These are phyloP conservation scores for Lactarius pseudohatsudake DNA, from an alignment of 768 basidiomycete species.

Conservation along the genomic window DNA sequence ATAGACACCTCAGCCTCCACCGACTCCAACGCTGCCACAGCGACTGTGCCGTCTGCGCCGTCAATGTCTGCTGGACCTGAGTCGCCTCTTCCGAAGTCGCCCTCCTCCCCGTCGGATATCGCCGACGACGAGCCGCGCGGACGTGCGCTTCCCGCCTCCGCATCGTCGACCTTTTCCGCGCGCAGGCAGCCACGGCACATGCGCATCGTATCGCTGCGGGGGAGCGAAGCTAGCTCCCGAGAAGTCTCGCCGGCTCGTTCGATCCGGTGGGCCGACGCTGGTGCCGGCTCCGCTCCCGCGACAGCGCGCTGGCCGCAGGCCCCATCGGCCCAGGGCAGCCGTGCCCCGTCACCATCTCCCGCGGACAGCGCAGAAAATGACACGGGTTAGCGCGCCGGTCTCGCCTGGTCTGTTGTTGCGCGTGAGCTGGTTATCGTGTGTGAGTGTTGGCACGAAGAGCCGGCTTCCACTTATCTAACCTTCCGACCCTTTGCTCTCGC, in stretches of 20 bases:
- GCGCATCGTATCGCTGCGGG: conserved; percentile 37
- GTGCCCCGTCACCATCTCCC: conserved; percentile 18
- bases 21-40: background rate
- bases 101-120: conserved; percentile 9
- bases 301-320: conserved; percentile 27
- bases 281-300: conserved; percentile 27
- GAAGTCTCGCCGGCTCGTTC: conserved; percentile 50
- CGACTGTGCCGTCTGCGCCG: conserved; percentile 26
- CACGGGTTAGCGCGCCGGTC: background rate
- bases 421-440: background rate
- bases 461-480: background rate
- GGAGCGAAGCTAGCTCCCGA: conserved; percentile 33
- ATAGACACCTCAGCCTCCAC: background rate
- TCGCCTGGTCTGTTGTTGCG: background rate
- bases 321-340: conserved; percentile 18
- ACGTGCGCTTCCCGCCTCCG: conserved; percentile 23
- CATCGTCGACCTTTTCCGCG: conserved; percentile 19
- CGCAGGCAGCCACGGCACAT: conserved; percentile 31
- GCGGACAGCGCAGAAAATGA: background rate
- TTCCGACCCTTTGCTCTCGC: background rate
- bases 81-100: background rate
- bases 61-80: background rate
- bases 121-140: conserved; percentile 30
- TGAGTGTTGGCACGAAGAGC: background rate
- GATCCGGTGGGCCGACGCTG: conserved; percentile 46